These are phyloP conservation scores for Sporobolomyces pararoseus DNA, from an alignment of 768 basidiomycete species.

Conservation along the genomic window DNA sequence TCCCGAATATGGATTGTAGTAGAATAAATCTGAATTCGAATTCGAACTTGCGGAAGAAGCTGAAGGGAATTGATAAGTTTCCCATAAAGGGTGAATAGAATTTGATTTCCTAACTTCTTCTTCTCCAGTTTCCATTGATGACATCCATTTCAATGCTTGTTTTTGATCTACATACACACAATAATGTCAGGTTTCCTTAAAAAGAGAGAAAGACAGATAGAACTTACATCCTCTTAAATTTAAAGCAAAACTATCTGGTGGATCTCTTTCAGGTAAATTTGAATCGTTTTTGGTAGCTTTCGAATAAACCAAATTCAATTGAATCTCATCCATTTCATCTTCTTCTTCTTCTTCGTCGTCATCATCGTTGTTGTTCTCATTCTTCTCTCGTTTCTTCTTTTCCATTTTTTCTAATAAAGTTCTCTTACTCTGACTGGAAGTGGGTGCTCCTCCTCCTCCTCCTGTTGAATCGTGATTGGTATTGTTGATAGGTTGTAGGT, in stretches of 20 bases:
- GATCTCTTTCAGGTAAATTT: conserved; percentile 73
- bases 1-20: conserved; percentile 86
- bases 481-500: conserved; percentile 73
- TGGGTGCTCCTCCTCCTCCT: conserved; percentile 48
- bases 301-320: conserved; percentile 75
- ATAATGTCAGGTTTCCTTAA: not conserved
- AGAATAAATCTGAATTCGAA: conserved; percentile 57
- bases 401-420: not conserved
- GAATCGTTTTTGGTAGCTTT: conserved; percentile 82
- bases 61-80: conserved; percentile 58
- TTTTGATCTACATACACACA: conserved; percentile 68
- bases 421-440: conserved; percentile 40
- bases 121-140: conserved; percentile 72
- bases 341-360: conserved; percentile 50
- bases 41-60: not conserved
- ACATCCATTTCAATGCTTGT: conserved; percentile 93
- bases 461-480: conserved; percentile 46
- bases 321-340: conserved; percentile 70
- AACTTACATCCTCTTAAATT: conserved; percentile 28
- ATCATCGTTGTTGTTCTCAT: not conserved
- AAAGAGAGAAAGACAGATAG: not conserved
- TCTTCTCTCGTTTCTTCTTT: too few species aligned
- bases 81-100: conserved; percentile 92
- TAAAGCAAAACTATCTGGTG: conserved; percentile 65
- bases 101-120: conserved; percentile 64